Evolutionary conservation across 2,329 filamentous ascomycete species (phyloP).

Genomic region (Fusarium floridanum): DNA sequence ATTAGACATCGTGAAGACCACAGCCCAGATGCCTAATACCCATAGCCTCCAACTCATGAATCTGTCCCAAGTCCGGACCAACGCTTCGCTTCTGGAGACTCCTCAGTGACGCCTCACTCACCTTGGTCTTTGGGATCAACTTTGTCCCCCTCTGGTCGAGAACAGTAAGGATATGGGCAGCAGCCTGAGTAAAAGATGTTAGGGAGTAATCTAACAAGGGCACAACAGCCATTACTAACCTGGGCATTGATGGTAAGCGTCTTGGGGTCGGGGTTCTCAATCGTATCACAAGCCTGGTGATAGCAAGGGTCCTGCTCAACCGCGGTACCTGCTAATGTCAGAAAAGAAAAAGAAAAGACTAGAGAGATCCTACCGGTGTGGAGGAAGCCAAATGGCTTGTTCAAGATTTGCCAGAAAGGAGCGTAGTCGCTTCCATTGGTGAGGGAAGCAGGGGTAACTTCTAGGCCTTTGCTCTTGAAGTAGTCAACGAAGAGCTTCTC

Average conservation of each 20-base stretch:
- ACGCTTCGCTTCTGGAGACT: constrained; percentile 29
- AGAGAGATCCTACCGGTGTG: constrained; percentile 30
- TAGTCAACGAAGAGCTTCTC: constrained; percentile 45
- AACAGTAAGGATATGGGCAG: constrained; percentile 59
- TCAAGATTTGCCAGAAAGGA: constrained; percentile 46
- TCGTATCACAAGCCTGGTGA: constrained; percentile 53
- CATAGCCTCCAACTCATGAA: constrained; percentile 51
- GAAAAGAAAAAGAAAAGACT: not conserved
- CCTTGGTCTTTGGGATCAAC: constrained; percentile 44
- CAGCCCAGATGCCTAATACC: constrained; percentile 53
- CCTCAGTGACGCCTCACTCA: constrained; percentile 24
- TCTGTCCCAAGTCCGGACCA: constrained; percentile 36
- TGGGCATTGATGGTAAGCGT: constrained; percentile 41
- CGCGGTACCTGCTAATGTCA: constrained; percentile 2
- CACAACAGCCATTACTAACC: constrained; percentile 8
- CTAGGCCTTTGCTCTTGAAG: constrained; percentile 43
- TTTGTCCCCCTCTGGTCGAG: constrained; percentile 42
- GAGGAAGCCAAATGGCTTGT: constrained; percentile 40
- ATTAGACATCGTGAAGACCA: constrained; percentile 40
- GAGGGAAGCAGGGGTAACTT: constrained; percentile 39
- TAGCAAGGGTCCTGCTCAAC: constrained; percentile 45
- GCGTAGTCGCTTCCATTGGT: constrained; percentile 53
- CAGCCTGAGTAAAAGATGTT: constrained; percentile 45
- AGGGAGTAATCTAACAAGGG: not conserved
- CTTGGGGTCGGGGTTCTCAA: constrained; percentile 52